Conservation (phyloP, 805 yeast genomes). For the Starmerella vaccinii region DNA sequence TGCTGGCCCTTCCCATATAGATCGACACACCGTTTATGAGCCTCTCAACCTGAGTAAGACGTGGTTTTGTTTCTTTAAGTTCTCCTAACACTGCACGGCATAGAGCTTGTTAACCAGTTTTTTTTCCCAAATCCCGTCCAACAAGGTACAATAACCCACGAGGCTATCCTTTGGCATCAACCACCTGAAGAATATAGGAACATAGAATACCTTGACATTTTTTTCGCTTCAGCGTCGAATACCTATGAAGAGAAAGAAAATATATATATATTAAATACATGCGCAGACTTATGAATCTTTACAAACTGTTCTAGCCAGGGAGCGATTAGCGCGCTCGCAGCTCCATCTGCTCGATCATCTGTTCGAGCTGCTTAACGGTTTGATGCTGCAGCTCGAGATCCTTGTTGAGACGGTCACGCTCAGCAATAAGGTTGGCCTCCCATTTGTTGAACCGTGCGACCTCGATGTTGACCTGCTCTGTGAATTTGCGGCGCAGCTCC, state of each 20-base stretch:
- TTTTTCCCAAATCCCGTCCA: no score
- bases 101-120: no score
- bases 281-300: background rate
- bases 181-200: no score
- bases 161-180: no score
- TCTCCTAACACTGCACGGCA: no score
- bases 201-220: no score
- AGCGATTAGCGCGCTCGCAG: constrained; percentile 13
- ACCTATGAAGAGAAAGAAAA: background rate
- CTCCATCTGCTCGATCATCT: constrained; percentile 26
- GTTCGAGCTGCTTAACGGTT: constrained; percentile 31
- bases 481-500: constrained; percentile 82
- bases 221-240: no score
- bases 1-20: constrained; percentile 13
- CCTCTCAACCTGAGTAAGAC: no score
- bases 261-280: constrained; percentile 2
- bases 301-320: no score
- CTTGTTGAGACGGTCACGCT: constrained; percentile 84
- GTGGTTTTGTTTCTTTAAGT: no score
- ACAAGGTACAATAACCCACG: no score
- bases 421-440: constrained; percentile 93
- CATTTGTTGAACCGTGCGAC: constrained; percentile 97
- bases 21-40: no score
- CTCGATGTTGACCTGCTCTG: constrained; percentile 93
- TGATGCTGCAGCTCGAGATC: constrained; percentile 81